phyloP scores from a whole-genome alignment of 768 basidiomycete genomes.

The Daedalea quercina region DNA sequence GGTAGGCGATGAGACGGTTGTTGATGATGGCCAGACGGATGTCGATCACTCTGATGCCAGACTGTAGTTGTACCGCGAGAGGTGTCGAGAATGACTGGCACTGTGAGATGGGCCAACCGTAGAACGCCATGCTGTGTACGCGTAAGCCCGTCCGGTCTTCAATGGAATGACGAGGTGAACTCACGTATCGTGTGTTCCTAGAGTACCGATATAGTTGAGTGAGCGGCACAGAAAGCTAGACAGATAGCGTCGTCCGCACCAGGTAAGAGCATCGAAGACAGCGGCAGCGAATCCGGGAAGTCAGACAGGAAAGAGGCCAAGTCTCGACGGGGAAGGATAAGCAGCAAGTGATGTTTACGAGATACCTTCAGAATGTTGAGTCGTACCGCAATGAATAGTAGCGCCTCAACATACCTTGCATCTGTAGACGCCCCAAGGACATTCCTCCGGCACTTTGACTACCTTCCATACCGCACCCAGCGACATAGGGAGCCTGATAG shows the following conservation, averaged over 20 bases:
- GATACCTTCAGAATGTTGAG: slow-evolving; percentile 32
- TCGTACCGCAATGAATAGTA: background rate
- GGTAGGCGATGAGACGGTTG: slow-evolving; percentile 66
- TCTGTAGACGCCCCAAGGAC: slow-evolving; percentile 54
- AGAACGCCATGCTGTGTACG: slow-evolving; percentile 62
- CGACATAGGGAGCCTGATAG: slow-evolving; percentile 18
- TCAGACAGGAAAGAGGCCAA: slow-evolving; percentile 49
- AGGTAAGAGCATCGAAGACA: slow-evolving; percentile 75
- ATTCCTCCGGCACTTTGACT: slow-evolving; percentile 34
- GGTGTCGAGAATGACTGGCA: slow-evolving; percentile 67
- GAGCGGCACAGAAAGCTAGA: background rate
- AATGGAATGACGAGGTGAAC: slow-evolving; percentile 15
- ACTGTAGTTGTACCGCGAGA: slow-evolving; percentile 60
- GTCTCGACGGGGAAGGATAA: slow-evolving; percentile 56
- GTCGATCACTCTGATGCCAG: slow-evolving; percentile 79
- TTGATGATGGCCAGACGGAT: slow-evolving; percentile 68
- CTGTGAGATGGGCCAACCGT: slow-evolving; percentile 82
- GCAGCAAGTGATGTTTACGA: slow-evolving; percentile 36
- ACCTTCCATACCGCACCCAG: slow-evolving; percentile 39
- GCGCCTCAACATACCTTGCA: slow-evolving; percentile 35
- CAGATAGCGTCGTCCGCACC: slow-evolving; percentile 33
- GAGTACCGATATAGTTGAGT: slow-evolving; percentile 3
- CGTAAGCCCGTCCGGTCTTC: background rate
- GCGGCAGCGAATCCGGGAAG: slow-evolving; percentile 57
- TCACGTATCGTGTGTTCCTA: slow-evolving; percentile 68